Percentiles rank a stretch among this genome's conserved stretches.
These are phyloP conservation scores for Wickerhamomyces tratensis DNA, from an alignment of 805 yeast genomes.

Conservation along the genomic window DNA sequence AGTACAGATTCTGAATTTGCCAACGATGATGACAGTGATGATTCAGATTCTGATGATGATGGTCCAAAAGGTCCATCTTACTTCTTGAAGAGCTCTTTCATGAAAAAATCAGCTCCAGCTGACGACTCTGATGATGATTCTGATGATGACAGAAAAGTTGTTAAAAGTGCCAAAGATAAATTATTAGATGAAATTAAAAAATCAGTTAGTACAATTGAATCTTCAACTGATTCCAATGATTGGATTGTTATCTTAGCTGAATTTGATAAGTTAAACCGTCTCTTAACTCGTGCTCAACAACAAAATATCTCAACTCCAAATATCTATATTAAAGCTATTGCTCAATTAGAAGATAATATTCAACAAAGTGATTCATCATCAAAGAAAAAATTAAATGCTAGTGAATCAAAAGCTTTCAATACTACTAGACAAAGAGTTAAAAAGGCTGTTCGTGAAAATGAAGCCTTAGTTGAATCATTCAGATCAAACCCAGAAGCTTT, in stretches of 20 bases:
- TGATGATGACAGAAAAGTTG: slow-evolving; percentile 65
- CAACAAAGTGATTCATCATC: slow-evolving; percentile 36
- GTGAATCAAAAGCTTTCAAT: slow-evolving; percentile 79
- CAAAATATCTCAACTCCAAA: slow-evolving; percentile 70
- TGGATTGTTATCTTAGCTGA: slow-evolving; percentile 71
- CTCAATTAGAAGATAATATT: slow-evolving; percentile 63
- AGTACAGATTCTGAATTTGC: slow-evolving; percentile 25
- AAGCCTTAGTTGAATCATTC: slow-evolving; percentile 45
- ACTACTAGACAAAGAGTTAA: slow-evolving; percentile 81
- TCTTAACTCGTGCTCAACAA: slow-evolving; percentile 60
- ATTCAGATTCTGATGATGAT: slow-evolving; percentile 33
- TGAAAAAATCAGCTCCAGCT: slow-evolving; percentile 27
- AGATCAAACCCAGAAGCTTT: slow-evolving; percentile 68
- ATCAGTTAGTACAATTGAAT: slow-evolving; percentile 56
- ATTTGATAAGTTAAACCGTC: slow-evolving; percentile 69
- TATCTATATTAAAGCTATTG: slow-evolving; percentile 57
- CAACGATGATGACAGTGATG: slow-evolving; percentile 26
- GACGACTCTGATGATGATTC: slow-evolving; percentile 36
- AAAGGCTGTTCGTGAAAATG: slow-evolving; percentile 67
- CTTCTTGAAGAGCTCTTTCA: slow-evolving; percentile 30
- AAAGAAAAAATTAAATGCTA: slow-evolving; percentile 70
- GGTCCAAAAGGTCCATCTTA: slow-evolving; percentile 34
- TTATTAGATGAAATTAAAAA: slow-evolving; percentile 77
- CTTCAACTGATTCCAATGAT: slow-evolving; percentile 58
- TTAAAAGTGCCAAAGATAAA: slow-evolving; percentile 90